phyloP scores from a whole-genome alignment of 2,329 filamentous ascomycete genomes.

The Tolypocladium cylindrosporum region DNA sequence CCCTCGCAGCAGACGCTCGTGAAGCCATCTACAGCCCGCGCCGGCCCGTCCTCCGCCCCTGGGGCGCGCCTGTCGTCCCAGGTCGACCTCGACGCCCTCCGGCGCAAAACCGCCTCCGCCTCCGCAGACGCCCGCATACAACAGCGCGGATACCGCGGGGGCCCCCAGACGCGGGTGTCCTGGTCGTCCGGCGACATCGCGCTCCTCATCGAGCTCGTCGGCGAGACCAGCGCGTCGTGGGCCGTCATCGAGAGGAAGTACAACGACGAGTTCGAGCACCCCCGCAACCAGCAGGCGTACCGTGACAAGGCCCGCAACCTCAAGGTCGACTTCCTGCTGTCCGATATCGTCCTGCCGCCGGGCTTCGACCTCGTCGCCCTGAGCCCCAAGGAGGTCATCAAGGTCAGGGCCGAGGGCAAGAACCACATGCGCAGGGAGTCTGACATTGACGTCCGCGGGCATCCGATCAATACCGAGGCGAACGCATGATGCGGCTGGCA shows the following conservation, averaged over 20 bases:
- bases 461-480: constrained; percentile 26
- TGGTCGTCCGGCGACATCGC: constrained; percentile 34
- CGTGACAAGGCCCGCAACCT: constrained; percentile 49
- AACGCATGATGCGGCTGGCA: not conserved
- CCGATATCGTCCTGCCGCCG: constrained; percentile 31
- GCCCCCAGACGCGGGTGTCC: constrained; percentile 15
- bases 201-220: constrained; percentile 32
- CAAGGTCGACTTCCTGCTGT: constrained; percentile 40
- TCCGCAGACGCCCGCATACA: not conserved
- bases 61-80: not conserved
- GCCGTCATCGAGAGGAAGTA: constrained; percentile 20
- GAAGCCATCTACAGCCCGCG: too few species aligned
- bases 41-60: not conserved
- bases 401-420: constrained; percentile 29
- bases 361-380: constrained; percentile 41
- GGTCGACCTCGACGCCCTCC: not conserved
- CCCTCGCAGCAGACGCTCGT: too few species aligned
- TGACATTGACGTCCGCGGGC: constrained; percentile 31
- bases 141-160: not conserved
- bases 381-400: constrained; percentile 36
- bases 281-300: constrained; percentile 43
- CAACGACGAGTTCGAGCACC: constrained; percentile 25
- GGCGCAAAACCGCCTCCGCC: not conserved
- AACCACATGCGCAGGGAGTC: constrained; percentile 39
- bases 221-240: constrained; percentile 17